Evolutionary conservation across 2,329 filamentous ascomycete species (phyloP).

Genomic region (Thelonectria discophora): DNA sequence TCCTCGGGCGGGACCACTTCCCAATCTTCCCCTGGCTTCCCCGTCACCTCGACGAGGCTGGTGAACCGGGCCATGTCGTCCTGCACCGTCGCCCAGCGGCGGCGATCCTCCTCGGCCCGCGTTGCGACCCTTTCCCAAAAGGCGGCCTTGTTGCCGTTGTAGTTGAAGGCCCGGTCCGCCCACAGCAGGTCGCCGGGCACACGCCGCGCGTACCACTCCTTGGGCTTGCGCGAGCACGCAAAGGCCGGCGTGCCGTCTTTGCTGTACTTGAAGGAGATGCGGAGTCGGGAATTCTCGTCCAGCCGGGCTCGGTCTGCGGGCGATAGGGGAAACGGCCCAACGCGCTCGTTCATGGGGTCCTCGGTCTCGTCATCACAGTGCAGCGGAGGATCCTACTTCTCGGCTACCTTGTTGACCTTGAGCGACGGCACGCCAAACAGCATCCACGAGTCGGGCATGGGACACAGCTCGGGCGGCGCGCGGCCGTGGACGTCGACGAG

Average conservation of each 20-base stretch:
- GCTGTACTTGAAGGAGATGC: slow-evolving; percentile 15
- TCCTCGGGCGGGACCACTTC: neutral
- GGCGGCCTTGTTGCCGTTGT: neutral
- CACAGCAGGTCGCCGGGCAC: slow-evolving; percentile 2
- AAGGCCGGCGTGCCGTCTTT: slow-evolving; percentile 16
- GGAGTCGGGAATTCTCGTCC: neutral
- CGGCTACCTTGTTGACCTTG: slow-evolving; percentile 12
- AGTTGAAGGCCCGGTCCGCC: neutral
- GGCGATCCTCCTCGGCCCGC: neutral
- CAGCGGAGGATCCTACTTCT: slow-evolving; percentile 19
- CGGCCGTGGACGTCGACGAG: neutral
- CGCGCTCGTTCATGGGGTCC: neutral
- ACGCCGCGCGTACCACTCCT: neutral
- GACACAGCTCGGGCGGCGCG: slow-evolving; percentile 5
- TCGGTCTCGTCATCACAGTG: too few relatives aligned
- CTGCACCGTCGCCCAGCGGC: neutral
- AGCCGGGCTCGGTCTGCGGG: neutral
- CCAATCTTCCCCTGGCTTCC: slow-evolving; percentile 9
- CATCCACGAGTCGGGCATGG: slow-evolving; percentile 14
- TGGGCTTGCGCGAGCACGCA: slow-evolving; percentile 12
- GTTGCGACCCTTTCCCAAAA: slow-evolving; percentile 1
- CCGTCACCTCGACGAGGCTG: slow-evolving; percentile 12
- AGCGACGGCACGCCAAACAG: slow-evolving; percentile 12
- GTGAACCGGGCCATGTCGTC: slow-evolving; percentile 9
- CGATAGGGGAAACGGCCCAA: neutral